Base-by-base conservation (phyloP, 495 filamentous ascomycete genomes). In the Bathelium albidoporum region DNA sequence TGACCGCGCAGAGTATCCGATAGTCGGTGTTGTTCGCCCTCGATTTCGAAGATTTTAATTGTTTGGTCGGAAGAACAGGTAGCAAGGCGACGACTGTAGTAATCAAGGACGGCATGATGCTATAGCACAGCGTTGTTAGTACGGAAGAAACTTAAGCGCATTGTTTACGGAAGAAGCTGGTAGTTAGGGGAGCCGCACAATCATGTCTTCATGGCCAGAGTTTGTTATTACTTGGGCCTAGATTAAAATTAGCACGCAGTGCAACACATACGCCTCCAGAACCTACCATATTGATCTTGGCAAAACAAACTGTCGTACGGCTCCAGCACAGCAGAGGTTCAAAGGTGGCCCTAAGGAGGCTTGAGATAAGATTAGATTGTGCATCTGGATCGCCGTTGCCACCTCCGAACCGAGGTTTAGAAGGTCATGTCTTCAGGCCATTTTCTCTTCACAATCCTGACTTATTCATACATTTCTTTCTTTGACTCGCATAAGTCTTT, bases 11-110 rank as follows among this genome's bases (percentile, higher is more conserved):
- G 67, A n/a, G 94, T 98, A 79, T 97, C 94, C 28, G 88, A 86
- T 60, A 97, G 78, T 58, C 89, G 83, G 76, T 99, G 94, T 68
- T 88, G 83, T 71, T 96, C 91, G 66, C 92, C 91, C 75, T 97
- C 94, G 59, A 97, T 88, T 78, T 97, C 94, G 71, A 97, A 99
- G 73, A 99, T 96, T 78, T 97, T 97, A 79, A 99, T 95, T 58
- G 93, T 97, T 74, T 91, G 90, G 76, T 99, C 94, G 62, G 92
- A 96, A 24, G 91, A 96, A 76, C 94, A 97, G 69, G 94, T 99
- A 65, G 94, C 94, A 70, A 99, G 85, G 68, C 93, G 87, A 65
- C 94, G 87, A 69, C 94, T 94, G 76, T 97, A 99, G 78, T 97
- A 97, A 75, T 99, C 95, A 67, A 99, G 86, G 61, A 91, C 91